These are phyloP conservation scores for Colletotrichum cordylinicola DNA, from an alignment of 2,329 filamentous ascomycete genomes.

Conservation along the genomic window DNA sequence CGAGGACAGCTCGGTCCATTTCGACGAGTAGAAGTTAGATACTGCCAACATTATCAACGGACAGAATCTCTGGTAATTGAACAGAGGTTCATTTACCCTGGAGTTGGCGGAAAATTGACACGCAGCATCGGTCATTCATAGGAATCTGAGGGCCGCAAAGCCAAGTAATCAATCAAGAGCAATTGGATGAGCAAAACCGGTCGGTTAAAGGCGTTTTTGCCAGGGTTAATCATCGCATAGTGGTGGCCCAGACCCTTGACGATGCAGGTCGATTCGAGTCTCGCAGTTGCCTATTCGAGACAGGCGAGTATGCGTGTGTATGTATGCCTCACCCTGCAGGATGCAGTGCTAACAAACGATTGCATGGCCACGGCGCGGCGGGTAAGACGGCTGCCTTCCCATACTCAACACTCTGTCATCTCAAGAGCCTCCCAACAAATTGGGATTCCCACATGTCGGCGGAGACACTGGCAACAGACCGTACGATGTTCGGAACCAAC, in stretches of 20 bases:
- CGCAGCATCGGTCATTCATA: neutral
- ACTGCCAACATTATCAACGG: neutral
- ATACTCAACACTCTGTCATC: conserved; percentile 15
- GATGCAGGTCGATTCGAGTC: neutral
- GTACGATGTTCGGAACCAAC: conserved; percentile 8
- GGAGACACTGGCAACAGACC: neutral
- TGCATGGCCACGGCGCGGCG: neutral
- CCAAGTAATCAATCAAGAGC: neutral
- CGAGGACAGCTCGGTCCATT: neutral
- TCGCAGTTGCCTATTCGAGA: neutral
- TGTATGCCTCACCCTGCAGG: neutral
- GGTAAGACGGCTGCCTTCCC: neutral
- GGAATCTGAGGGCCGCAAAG: neutral
- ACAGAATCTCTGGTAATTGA: neutral
- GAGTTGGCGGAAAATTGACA: neutral
- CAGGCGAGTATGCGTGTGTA: neutral
- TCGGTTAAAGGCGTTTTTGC: neutral
- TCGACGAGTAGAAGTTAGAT: neutral
- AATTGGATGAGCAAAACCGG: neutral
- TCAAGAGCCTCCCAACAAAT: conserved; percentile 11
- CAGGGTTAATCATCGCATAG: neutral
- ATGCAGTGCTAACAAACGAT: neutral
- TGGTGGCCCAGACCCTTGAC: neutral
- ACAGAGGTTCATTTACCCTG: neutral
- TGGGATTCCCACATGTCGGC: conserved; percentile 2